phyloP scores from a whole-genome alignment of 768 basidiomycete genomes.

The Zangia roseola region DNA sequence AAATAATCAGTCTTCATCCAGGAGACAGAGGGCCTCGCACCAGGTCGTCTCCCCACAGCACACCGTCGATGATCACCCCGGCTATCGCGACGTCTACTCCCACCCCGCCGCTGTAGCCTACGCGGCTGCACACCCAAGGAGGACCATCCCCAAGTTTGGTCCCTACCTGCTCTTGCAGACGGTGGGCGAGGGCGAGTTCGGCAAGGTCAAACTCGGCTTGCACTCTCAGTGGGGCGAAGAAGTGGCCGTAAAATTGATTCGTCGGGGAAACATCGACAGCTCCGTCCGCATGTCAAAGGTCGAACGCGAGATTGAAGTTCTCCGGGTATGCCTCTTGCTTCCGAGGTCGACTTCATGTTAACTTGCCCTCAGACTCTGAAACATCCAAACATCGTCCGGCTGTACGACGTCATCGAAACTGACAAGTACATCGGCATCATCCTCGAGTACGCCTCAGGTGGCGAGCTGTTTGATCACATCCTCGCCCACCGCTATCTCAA shows the following conservation, averaged over 20 bases:
- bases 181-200: slow-evolving; percentile 97
- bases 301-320: slow-evolving; percentile 95
- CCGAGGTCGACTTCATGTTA: neutral
- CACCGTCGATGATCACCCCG: slow-evolving; percentile 42
- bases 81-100: slow-evolving; percentile 72
- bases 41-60: slow-evolving; percentile 58
- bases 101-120: slow-evolving; percentile 87
- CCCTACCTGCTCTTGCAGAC: slow-evolving; percentile 95
- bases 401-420: slow-evolving; percentile 98
- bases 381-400: slow-evolving; percentile 96
- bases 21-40: slow-evolving; percentile 73
- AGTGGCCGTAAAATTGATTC: slow-evolving; percentile 97
- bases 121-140: slow-evolving; percentile 74
- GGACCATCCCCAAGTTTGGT: slow-evolving; percentile 92
- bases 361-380: slow-evolving; percentile 69
- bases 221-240: slow-evolving; percentile 94
- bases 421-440: slow-evolving; percentile 99
- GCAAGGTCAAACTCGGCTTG: slow-evolving; percentile 97
- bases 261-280: slow-evolving; percentile 88
- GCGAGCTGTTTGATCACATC: slow-evolving; percentile 98
- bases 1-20: slow-evolving; percentile 39
- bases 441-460: slow-evolving; percentile 96
- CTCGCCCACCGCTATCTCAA: slow-evolving; percentile 95
- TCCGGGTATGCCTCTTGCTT: slow-evolving; percentile 60
- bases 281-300: slow-evolving; percentile 90